Evolutionary conservation across 257 asterid species (phyloP), one percentile per base, ranked within the genome.

Genomic region (Ballota nigra): DNA sequence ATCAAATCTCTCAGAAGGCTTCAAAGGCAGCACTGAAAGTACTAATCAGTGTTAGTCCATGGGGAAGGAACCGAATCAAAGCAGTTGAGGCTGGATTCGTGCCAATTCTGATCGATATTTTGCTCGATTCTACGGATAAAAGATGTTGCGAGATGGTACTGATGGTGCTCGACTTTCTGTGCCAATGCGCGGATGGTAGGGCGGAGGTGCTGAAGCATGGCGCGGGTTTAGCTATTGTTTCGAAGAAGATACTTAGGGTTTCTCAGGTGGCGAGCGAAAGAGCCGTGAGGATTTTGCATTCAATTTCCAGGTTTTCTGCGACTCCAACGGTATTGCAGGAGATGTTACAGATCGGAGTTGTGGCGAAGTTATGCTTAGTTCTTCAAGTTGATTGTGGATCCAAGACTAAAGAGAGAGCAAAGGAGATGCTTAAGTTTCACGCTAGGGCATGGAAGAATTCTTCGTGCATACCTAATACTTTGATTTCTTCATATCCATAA

Each of bases 131-230:
- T 0, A 15, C 63, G 0, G 87, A 93, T 4, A 91, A 83, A 28
- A 36, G 96, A 53, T 22, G 43, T 0, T 80, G 77, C 12, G 97
- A 91, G 73, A 73, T 85, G 86, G 33, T 73, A 8, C 40, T 92
- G 0, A 61, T 45, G 3, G 73, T 80, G 26, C 26, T 92, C 43
- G 98, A 92, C 33, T 71, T 74, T 24, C 57, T 88, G 8, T 88
- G 97, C 85, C 97, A 87, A 63, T 84, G 93, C 64, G 92, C 98
- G 0, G 96, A 91, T 34, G 98, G 97, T 29, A 81, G 97, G 55
- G 85, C 96, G 0, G 96, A 83, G 69, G 20, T 91, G 47, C 33
- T 90, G 36, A 79, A 72, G 18, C 98, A 90, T 75, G 72, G 88
- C 0, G 98, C 92, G 0, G 98, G 98, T 0, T 40, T 92, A 43